These are phyloP conservation scores for Neonectria faginata DNA, from an alignment of 2,329 filamentous ascomycete genomes.

Conservation along the genomic window DNA sequence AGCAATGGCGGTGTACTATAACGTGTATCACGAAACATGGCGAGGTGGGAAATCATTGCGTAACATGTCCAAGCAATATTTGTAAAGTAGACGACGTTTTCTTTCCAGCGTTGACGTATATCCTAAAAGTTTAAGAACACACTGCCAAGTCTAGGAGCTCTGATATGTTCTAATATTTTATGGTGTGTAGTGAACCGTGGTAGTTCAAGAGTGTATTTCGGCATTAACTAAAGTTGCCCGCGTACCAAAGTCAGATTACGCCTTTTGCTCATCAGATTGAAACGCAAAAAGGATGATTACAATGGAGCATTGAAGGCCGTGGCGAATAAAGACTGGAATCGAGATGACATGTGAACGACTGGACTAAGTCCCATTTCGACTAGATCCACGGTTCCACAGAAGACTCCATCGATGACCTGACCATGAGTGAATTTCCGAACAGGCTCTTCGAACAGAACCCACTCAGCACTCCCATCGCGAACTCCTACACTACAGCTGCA, in stretches of 20 bases:
- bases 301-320: not conserved
- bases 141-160: no score
- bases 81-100: not conserved
- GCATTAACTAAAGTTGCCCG: not conserved
- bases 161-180: no score
- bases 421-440: constrained; percentile 2
- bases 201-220: not conserved
- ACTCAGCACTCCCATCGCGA: constrained; percentile 5
- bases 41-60: not conserved
- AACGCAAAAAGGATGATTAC: not conserved
- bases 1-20: not conserved
- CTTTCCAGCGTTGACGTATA: not conserved
- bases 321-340: not conserved
- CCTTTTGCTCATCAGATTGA: not conserved
- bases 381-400: not conserved
- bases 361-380: constrained; percentile 5
- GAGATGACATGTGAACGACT: not conserved
- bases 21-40: not conserved
- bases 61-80: not conserved
- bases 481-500: not conserved
- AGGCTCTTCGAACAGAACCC: not conserved
- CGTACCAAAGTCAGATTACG: not conserved
- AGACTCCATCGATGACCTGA: not conserved
- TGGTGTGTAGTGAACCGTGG: not conserved
- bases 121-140: no score